A percentile compares a stretch with the other conserved stretches of the same genome.
These are phyloP conservation scores for Candida sp. DNA, from an alignment of 1,139 yeast genomes.

Conservation along the genomic window DNA sequence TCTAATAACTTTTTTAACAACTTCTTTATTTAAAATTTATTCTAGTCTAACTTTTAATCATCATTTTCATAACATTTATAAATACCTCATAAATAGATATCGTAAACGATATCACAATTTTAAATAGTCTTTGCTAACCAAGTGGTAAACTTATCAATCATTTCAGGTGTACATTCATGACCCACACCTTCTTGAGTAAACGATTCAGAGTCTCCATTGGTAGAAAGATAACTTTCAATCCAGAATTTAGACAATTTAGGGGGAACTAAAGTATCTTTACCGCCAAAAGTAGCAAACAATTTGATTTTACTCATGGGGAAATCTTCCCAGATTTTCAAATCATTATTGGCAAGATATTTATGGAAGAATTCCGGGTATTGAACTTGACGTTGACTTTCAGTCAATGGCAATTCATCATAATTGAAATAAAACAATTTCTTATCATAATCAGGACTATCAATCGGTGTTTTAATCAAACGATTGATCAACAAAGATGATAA, in stretches of 20 bases:
- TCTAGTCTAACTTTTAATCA: no score
- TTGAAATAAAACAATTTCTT: constrained; percentile 29
- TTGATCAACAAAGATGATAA: constrained; percentile 40
- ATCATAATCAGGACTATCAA: constrained; percentile 15
- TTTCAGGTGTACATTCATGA: constrained; percentile 33
- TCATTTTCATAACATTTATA: no score
- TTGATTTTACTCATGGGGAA: constrained; percentile 31
- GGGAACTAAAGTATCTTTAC: constrained; percentile 37
- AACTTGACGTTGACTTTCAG: constrained; percentile 18
- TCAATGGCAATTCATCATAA: constrained; percentile 34
- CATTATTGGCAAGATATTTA: constrained; percentile 25
- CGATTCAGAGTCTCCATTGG: constrained; percentile 22
- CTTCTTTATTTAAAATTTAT: no score
- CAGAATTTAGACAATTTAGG: constrained; percentile 29
- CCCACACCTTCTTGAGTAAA: constrained; percentile 30
- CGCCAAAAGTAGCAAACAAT: constrained; percentile 38
- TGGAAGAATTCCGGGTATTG: constrained; percentile 38
- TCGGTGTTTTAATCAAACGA: constrained; percentile 20
- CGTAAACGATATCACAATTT: not conserved
- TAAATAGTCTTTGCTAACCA: constrained; percentile 25
- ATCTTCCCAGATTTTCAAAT: constrained; percentile 29
- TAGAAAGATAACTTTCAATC: constrained; percentile 27
- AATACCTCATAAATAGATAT: no score
- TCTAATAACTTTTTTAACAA: no score
- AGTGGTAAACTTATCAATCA: constrained; percentile 29